These are phyloP conservation scores for Macrolepiota fuliginosa DNA, from an alignment of 768 basidiomycete species.

Conservation along the genomic window DNA sequence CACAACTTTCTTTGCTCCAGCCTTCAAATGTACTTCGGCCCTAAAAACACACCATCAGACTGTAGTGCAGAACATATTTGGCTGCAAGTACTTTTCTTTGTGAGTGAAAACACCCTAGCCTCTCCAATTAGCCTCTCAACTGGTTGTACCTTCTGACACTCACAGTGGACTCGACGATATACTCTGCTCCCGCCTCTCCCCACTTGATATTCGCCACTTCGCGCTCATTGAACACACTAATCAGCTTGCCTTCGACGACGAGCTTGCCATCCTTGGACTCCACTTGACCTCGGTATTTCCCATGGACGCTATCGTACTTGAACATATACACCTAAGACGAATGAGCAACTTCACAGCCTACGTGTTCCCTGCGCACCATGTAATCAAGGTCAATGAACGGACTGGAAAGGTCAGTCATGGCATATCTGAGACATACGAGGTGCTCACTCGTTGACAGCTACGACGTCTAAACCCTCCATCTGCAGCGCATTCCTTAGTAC, in stretches of 20 bases:
- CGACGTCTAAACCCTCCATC: conserved; percentile 65
- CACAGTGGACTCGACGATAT: conserved; percentile 92
- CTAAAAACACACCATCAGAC: too few relatives aligned
- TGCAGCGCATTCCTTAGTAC: conserved; percentile 87
- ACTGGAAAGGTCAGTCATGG: conserved; percentile 33
- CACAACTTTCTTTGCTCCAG: conserved; percentile 97
- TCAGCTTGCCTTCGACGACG: conserved; percentile 66
- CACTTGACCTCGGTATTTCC: conserved; percentile 78
- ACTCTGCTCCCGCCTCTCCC: conserved; percentile 74
- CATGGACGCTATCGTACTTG: conserved; percentile 88
- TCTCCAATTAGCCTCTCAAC: not conserved
- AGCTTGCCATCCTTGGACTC: conserved; percentile 81
- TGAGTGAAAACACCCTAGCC: conserved; percentile 89
- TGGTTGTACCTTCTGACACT: conserved; percentile 19
- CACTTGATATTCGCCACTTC: conserved; percentile 78
- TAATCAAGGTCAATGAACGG: conserved; percentile 93
- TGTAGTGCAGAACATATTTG: not conserved
- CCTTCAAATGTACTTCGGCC: conserved; percentile 86
- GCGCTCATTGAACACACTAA: conserved; percentile 75
- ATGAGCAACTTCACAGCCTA: not conserved
- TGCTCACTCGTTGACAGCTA: conserved; percentile 87
- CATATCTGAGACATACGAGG: not conserved
- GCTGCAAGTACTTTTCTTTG: conserved; percentile 58
- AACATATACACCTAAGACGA: conserved; percentile 83
- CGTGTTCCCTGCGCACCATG: conserved; percentile 58